A percentile compares a stretch with the other conserved stretches of the same genome.
phyloP scores from a whole-genome alignment of 208 protist genomes.

The Leishmania martiniquensis region DNA sequence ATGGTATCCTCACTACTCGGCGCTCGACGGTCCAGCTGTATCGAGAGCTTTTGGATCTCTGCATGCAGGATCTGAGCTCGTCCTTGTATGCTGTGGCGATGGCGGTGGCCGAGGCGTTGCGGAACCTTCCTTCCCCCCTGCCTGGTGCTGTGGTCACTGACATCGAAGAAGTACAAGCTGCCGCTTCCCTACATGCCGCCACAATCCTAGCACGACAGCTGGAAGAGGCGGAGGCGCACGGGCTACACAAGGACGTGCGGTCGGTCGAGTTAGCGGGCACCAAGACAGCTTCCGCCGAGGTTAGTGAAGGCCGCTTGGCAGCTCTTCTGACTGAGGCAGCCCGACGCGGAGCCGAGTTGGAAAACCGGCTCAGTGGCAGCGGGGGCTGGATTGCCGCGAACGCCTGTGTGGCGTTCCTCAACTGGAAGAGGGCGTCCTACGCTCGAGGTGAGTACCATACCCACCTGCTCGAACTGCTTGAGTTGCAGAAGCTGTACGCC shows the following conservation, averaged over 20 bases:
- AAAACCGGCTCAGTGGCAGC: conserved; percentile 17
- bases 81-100: conserved; percentile 62
- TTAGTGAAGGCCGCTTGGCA: conserved; percentile 10
- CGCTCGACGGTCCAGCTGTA: conserved; percentile 67
- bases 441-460: conserved; percentile 43
- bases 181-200: conserved; percentile 31
- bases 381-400: conserved; percentile 67
- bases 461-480: conserved; percentile 26
- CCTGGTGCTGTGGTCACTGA: conserved; percentile 4
- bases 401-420: conserved; percentile 63
- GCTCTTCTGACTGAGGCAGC: conserved; percentile 25
- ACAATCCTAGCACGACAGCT: conserved; percentile 26
- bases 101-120: conserved; percentile 57
- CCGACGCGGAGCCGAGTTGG: conserved; percentile 14
- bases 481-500: conserved; percentile 26
- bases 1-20: not conserved
- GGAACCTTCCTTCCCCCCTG: conserved; percentile 28
- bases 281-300: not conserved
- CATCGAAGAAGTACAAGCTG: conserved; percentile 29
- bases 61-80: conserved; percentile 49
- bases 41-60: conserved; percentile 61
- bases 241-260: not conserved
- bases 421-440: conserved; percentile 42
- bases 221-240: conserved; percentile 26
- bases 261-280: not conserved